Base-by-base conservation (phyloP, 2,329 filamentous ascomycete species). In the Colletotrichum sidae region DNA sequence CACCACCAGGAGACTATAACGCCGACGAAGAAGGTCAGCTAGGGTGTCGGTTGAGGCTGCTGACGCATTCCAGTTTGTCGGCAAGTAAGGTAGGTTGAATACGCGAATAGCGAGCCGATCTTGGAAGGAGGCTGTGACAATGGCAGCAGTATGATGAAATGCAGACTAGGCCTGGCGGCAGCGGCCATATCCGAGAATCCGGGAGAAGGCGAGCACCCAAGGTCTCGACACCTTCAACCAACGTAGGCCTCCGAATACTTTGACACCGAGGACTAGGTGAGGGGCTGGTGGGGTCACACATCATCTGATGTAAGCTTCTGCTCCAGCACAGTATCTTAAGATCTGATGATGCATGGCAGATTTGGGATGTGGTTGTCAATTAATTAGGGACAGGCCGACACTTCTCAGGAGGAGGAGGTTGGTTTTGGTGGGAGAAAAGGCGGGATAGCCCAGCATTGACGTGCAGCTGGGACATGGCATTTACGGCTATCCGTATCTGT, bases 261-360 rank as follows among this genome's bases (percentile, higher is more conserved):
- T 55, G 25, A 37, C 46, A 33, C 46, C 53, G 52, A 35, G 37
- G 42, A 57, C 45, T 13, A 33, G 49, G 41, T 39, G 33, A 58
- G 58, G 17, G 49, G 34, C 17, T 39, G 25, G 33, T 38, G 13
- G 39, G 8, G 58, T 56, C 10, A 49, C 51, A 62, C 53, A 35
- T 33, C 15, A 46, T 66, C 63, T 66, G 63, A 66, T 47, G 58
- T 63, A 66, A 66, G 58, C 63, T 35, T 52, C 47, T 47, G 45
- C 39, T 56, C 42, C 46, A 49, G 47, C 63, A 53, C 33, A 25
- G 10, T 42, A 33, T 51, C 42, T 62, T 41, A 46, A 62, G 35
- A 57, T 35, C 38, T 25, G 25, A 15, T 9, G 37, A n/a, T 55
- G 62, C 46, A 56, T 57, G 58, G 34, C 58, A 63, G 63, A 51